These are phyloP conservation scores for Botrytis fragariae DNA, from an alignment of 2,329 filamentous ascomycete genomes.

Conservation along the genomic window DNA sequence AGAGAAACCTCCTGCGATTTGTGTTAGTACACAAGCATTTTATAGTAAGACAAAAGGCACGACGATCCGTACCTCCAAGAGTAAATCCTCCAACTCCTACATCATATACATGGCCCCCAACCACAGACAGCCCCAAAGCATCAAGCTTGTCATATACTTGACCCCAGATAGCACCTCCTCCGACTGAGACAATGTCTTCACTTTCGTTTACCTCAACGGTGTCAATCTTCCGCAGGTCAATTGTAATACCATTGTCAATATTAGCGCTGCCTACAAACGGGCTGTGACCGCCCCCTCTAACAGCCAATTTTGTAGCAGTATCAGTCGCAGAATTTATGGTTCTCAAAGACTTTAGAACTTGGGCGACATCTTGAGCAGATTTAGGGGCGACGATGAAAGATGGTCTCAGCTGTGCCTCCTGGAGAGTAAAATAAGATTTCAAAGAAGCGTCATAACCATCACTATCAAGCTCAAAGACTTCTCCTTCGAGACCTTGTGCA, in stretches of 20 bases:
- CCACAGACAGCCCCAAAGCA: conserved; percentile 18
- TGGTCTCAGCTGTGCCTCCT: conserved; percentile 26
- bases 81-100: conserved; percentile 24
- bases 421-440: conserved; percentile 8
- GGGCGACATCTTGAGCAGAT: conserved; percentile 26
- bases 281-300: conserved; percentile 31
- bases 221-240: conserved; percentile 44
- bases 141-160: conserved; percentile 25
- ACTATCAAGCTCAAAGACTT: background rate
- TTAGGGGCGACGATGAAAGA: conserved; percentile 28
- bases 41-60: no score
- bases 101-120: conserved; percentile 23
- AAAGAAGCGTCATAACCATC: background rate
- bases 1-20: conserved; percentile 17
- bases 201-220: conserved; percentile 33
- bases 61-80: background rate
- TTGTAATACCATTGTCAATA: conserved; percentile 48
- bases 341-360: conserved; percentile 21
- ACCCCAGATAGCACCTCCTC: conserved; percentile 42
- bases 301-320: conserved; percentile 24
- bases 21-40: conserved; percentile 23
- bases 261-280: conserved; percentile 48
- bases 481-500: background rate
- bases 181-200: conserved; percentile 37
- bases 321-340: conserved; percentile 18